A percentile compares a stretch with the other conserved stretches of the same genome.
Evolutionary conservation across 257 asterid species (phyloP).

Genomic region (Nemophila menziesii): DNA sequence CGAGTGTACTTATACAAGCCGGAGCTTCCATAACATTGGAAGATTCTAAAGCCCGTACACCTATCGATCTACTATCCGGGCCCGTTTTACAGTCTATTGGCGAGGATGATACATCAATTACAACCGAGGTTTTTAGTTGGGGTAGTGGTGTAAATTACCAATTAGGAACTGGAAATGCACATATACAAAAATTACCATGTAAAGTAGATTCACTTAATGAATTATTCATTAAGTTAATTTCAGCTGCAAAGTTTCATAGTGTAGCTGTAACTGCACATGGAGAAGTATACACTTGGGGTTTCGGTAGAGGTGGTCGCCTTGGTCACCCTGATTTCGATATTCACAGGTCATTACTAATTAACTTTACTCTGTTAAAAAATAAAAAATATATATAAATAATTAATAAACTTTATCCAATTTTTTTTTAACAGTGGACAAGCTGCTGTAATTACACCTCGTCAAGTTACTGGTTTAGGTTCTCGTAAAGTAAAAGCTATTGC

Average conservation of each 20-base stretch:
- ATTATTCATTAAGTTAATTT: constrained; percentile 47
- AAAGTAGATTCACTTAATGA: constrained; percentile 88
- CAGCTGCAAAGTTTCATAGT: constrained; percentile 95
- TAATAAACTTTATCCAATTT: neutral
- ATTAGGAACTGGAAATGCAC: constrained; percentile 97
- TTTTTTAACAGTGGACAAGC: constrained; percentile 99
- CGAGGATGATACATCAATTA: constrained; percentile 41
- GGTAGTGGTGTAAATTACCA: constrained; percentile 99
- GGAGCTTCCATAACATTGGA: constrained; percentile 70
- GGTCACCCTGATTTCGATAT: constrained; percentile 97
- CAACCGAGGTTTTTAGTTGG: constrained; percentile 96
- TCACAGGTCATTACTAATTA: constrained; percentile 44
- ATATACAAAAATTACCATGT: constrained; percentile 92
- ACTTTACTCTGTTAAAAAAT: neutral
- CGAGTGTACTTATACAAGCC: constrained; percentile 75
- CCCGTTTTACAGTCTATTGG: constrained; percentile 67
- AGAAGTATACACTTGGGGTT: constrained; percentile 97
- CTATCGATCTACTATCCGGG: constrained; percentile 87
- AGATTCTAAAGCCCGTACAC: constrained; percentile 73
- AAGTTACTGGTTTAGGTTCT: constrained; percentile 88
- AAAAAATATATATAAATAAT: too few species aligned
- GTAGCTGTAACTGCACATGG: constrained; percentile 77
- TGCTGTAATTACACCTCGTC: constrained; percentile 97
- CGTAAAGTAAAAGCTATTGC: constrained; percentile 82
- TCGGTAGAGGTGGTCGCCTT: constrained; percentile 98